Base-by-base conservation (phyloP, 2,329 filamentous ascomycete species). In the Colletotrichum chrysophilum region DNA sequence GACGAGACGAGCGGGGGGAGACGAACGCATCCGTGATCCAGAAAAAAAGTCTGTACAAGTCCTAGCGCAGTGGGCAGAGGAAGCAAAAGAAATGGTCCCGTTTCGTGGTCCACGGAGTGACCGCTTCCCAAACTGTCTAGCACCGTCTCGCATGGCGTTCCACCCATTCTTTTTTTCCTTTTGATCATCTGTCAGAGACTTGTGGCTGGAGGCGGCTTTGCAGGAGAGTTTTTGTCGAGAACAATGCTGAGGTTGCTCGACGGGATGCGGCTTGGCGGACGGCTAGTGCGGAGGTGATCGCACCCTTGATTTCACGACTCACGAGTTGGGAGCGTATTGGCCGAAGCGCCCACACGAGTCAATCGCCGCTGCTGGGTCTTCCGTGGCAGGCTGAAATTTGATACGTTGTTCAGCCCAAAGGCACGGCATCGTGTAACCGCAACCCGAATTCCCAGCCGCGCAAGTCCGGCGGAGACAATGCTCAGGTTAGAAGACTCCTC, bases 11-110 rank as follows among this genome's bases (percentile, higher is more conserved):
- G 70, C 58, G 60, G 64, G 69, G 71, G 70, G 64, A 60, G 73
- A 75, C 32, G 73, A 75, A 73, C 70, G 58, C 70, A 62, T 68
- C 70, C 28, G 58, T 73, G 70, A 38, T 72, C 62, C 70, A 73
- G 70, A 56, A 73, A 74, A 43, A 68, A 69, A 75, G 70, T 65
- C 43, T 64, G 64, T 72, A 38, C 28, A 24, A 67, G 55, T 71
- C 68, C n/a, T 61, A 75, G 62, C 61, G 61, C 43, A 32, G 38
- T 55, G 38, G 43, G 30, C 32, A 58, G 38, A 58, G 52, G 26
- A 58, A n/a, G 36, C 28, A 55, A 56, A 65, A 62, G 26, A n/a
- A 55, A 74, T 55, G 69, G 61, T 30, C 61, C 38, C n/a, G 69
- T 68, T 75, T 64, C 52, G 69, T 64, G 38, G 64, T 32, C 32